Evolutionary conservation across 192 early-diverging fungal genomes (phyloP), one percentile per base, ranked within the genome.

Genomic region (Coemansia sp.): DNA sequence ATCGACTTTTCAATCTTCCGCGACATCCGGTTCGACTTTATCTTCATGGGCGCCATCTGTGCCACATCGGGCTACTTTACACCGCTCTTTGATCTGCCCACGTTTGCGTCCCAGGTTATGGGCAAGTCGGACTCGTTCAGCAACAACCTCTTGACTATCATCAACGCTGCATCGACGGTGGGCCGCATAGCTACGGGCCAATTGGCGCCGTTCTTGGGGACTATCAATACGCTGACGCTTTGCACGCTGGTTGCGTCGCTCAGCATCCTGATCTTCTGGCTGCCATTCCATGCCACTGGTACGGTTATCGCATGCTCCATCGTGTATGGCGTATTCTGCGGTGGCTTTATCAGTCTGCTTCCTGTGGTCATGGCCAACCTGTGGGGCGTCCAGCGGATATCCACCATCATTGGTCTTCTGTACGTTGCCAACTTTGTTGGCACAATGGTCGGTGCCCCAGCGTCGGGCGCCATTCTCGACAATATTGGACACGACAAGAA

Each of bases 161-260:
- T 90, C 81, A 88, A 86, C 41, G 90, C 83, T 30, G 72, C 83
- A 15, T 89, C 88, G 14, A 87, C 89, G 4, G 51, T 88, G 1
- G 87, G 87, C 15, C 85, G 90, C 35, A 85, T 92, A 66, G 66
- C 77, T 0, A 81, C 88, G 20, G 90, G 90, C 38, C 76, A 86
- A 23, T 60, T 88, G 24, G 88, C 88, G 1, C 86, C 87, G 44
- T 55, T 55, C 1, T 36, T 85, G 6, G 91, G 91, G 24, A 87
- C 88, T 58, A 70, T 89, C 67, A 90, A 90, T 68, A 85, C 86
- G 7, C 66, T 91, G 20, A 43, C 68, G 7, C 48, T 82, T 14
- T 87, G 87, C 62, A 79, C 76, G 0, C 11, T 83, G 10, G 34
- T 76, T n/a, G 72, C 87, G 0, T 52, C 63, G 4, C 64, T 85